Conservation (phyloP, 345 rosid species). For the Lepidium africanum region DNA sequence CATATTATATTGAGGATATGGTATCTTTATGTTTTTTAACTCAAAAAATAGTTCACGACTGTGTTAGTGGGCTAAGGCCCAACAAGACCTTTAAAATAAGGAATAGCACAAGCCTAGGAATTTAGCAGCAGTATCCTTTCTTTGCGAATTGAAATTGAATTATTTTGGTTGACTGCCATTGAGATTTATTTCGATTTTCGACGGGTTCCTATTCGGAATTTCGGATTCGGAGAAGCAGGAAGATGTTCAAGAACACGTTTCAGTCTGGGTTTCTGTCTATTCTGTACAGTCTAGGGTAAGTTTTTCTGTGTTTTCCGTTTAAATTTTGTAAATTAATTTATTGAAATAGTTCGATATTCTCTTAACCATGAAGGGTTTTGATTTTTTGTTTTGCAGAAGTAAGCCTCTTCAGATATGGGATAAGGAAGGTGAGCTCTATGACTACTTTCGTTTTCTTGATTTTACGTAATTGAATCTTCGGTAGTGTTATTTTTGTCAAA, state of each 20-base stretch:
- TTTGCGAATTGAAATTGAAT: not conserved
- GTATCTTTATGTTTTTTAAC: not conserved
- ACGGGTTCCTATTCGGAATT: not conserved
- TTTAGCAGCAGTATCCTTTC: not conserved
- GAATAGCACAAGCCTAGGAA: not conserved
- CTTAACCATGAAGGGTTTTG: not conserved
- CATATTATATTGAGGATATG: not conserved
- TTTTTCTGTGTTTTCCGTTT: not conserved
- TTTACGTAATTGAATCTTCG: not conserved
- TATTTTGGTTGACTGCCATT: not conserved
- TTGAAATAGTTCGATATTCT: not conserved
- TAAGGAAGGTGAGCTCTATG: constrained; percentile 52
- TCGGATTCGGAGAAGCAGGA: constrained; percentile 16
- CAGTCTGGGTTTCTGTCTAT: constrained; percentile 85
- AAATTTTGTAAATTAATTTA: not conserved
- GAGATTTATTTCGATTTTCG: not conserved
- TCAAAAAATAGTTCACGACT: not conserved
- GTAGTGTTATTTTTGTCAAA: not conserved
- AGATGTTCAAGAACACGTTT: constrained; percentile 80
- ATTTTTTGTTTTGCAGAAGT: constrained; percentile 36
- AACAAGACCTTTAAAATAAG: not conserved
- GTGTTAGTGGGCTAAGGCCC: constrained; percentile 8
- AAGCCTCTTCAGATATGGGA: constrained; percentile 87
- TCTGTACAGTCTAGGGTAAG: constrained; percentile 71
- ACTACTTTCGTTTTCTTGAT: not conserved